Evolutionary conservation across 345 rosid genomes (phyloP), one percentile per base, ranked within the genome.

Genomic region (Triadica sebifera): DNA sequence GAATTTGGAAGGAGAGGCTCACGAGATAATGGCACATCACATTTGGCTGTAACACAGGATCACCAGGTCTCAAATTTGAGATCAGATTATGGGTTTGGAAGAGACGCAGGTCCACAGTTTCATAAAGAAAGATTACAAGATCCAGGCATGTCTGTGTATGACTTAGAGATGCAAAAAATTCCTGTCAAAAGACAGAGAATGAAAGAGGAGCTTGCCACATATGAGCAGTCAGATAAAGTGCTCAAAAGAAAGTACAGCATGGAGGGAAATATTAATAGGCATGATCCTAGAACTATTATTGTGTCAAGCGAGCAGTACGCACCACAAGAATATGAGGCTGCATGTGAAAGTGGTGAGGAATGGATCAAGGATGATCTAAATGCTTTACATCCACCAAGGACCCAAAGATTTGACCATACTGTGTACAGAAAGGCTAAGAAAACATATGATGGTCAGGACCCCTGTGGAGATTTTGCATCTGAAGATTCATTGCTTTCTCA

Each of bases 51-150:
- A 41, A 55, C 65, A 58, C 72, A 71, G 53, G 79, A 69, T 74
- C 78, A 50, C 58, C 83, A 80, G 53, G 51, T 56, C 66, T 80
- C 85, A 69, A 74, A 83, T 80, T 60, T 76, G 55, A 83, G 86
- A 73, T 67, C 84, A 51, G 79, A 81, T 81, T 69, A 77, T 74
- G 84, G 77, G 79, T 82, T 79, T 78, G 84, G 78, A 66, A 78
- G 85, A 82, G 81, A 74, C 51, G 77, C 82, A 41, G 83, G 80
- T 53, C 82, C 84, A 62, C 77, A 65, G 64, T 70, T 65, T 82
- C 86, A 39, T 58, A 75, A 70, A 39, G 84, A 81, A 70, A 81
- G 76, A 70, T 70, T 79, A 75, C 75, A 71, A 52, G 68, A 65
- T 74, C 61, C 81, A 58, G 68, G 76, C 49, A 56, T 72, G 70